Base-by-base conservation (phyloP, 805 yeast species). In the Kodamaea fukazawae region DNA sequence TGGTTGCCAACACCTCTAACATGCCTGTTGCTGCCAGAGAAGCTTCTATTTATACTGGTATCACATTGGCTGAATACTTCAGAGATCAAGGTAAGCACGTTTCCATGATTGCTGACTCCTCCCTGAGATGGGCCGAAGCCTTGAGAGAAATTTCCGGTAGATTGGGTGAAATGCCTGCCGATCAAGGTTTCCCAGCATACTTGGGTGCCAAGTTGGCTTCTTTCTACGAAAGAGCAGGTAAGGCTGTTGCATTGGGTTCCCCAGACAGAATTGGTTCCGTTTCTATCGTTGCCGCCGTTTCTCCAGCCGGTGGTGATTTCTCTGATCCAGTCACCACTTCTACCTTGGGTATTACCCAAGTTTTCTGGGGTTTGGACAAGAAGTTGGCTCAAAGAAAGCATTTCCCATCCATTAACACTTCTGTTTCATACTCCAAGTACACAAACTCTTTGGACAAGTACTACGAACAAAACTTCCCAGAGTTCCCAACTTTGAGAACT, bases 21-120 rank as follows among this genome's bases (percentile, higher is more conserved):
- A 93, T 93, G 99, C 99, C 99, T 40, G 99, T 93, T 56, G 99
- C 99, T 48, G 99, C 99, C 7, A 86, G 99, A 81, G 99, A 93
- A 70, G 99, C 99, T 35, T 93, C 99, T 25, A 93, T 93, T 57
- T 93, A 93, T 71, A 93, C 99, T 11, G 99, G 99, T 77, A 93
- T 93, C 58, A 93, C 99, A 4, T 74, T 93, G 54, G 98, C 99
- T 35, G 99, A 93, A 71, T 93, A 93, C 70, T 93, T 93, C 82
- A 90, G 99, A 79, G 99, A 93, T 75, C 99, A 93, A 75, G 99
- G 99, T 74, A 93, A 93, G 76, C 76, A 93, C 62, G 99, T 93
- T 48, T 81, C 98, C 25, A 93, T 93, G 98, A 93, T 93, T 84
- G 99, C 99, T 45, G 99, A 93, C 68, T 93, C 99, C 4, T 91